Evolutionary conservation across 2,329 filamentous ascomycete species (phyloP), one percentile per base, ranked within the genome.

Genomic region (Claviceps sp.): DNA sequence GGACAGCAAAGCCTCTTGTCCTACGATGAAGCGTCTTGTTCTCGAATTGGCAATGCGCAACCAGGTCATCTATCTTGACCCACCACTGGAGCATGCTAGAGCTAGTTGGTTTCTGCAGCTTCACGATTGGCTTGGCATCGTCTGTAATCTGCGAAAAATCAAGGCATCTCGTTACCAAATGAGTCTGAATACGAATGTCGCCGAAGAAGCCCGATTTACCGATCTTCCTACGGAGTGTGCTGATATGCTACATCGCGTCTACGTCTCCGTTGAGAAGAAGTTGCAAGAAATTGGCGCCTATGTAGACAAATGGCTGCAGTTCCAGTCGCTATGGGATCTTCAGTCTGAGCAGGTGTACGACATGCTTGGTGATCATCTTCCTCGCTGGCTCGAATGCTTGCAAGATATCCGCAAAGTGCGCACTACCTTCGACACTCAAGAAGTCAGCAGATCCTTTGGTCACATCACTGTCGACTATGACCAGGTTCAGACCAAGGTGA

Each of bases 1-100:
- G 34, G 68, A 70, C 48, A 57, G 59, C 45, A 76, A 72, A 57
- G 69, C 71, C 37, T 75, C 80, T 52, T 69, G 71, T 3, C 87
- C 88, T 0, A 75, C 75, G 3, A 81, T 95, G 69, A 82, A 79
- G 60, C 80, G 78, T 34, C 77, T 95, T 24, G 77, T 93, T 16
- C 88, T 96, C 59, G 93, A 98, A 65, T 85, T 99, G 51, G 93
- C 89, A 5, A 98, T 98, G 89, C 87, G 88, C 37, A 97, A 97
- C 61, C 93, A 98, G 67, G 86, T 96, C 58, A 95, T 99, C 59
- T 95, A 95, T 63, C 79, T 98, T 26, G 93, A 96, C 50, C 94
- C 93, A 4, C 93, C 93, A 5, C 74, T 97, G 50, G 89, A 95
- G 64, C 93, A 84, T 65, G 90, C 93, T 16, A 82, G 90, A 58